Conservation (phyloP, 306 rosid genomes). For the Corylus americana region DNA sequence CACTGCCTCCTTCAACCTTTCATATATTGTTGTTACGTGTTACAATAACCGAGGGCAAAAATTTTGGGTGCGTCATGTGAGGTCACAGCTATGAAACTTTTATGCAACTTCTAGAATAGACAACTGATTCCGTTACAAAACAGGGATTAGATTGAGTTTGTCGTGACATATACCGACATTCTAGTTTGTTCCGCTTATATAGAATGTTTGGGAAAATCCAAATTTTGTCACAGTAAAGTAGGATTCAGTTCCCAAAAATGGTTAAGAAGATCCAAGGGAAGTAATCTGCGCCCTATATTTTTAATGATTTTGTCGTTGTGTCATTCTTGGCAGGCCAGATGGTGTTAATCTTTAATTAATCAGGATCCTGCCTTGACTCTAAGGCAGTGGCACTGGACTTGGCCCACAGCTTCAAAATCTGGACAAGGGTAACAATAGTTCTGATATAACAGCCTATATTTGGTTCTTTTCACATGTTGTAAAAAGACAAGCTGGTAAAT, state of each 20-base stretch:
- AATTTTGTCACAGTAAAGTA: background rate
- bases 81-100: background rate
- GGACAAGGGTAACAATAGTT: background rate
- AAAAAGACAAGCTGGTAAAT: background rate
- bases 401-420: background rate
- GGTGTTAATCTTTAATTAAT: background rate
- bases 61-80: background rate
- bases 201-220: background rate
- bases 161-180: background rate
- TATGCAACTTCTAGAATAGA: background rate
- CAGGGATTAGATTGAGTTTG: background rate
- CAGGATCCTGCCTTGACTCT: background rate
- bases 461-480: background rate
- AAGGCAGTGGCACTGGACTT: slow-evolving; percentile 1
- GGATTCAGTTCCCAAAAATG: background rate
- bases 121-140: background rate
- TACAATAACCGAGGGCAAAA: background rate
- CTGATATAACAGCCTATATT: background rate
- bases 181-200: background rate
- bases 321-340: background rate
- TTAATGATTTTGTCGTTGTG: background rate
- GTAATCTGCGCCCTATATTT: background rate
- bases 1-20: background rate
- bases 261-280: background rate
- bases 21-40: background rate